phyloP scores from a whole-genome alignment of 2,329 filamentous ascomycete genomes.

The Talaromyces sp. region DNA sequence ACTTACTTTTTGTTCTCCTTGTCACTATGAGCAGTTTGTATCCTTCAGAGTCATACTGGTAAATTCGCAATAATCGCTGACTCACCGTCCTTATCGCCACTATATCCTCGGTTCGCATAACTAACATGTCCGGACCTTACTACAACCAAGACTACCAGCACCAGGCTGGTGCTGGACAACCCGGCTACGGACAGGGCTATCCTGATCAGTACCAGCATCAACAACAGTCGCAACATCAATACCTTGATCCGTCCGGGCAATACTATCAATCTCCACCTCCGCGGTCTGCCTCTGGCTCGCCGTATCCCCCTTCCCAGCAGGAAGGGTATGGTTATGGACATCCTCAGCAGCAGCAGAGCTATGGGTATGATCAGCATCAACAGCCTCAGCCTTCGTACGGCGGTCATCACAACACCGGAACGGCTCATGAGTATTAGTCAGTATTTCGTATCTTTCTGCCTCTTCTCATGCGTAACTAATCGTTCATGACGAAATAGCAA shows the following conservation, averaged over 20 bases:
- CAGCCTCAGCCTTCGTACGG: not conserved
- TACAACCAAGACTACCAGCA: slow-evolving; percentile 8
- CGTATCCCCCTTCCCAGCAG: slow-evolving; percentile 32
- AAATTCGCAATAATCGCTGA: not conserved
- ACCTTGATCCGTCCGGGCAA: slow-evolving; percentile 1
- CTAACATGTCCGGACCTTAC: slow-evolving; percentile 18
- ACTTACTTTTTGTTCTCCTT: not conserved
- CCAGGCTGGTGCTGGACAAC: not conserved
- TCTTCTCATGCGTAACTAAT: not conserved
- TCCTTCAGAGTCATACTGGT: not conserved
- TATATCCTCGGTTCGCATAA: not conserved
- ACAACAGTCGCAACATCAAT: slow-evolving; percentile 22
- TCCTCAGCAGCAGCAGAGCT: slow-evolving; percentile 20
- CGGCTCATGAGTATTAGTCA: slow-evolving; percentile 17
- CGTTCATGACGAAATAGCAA: not conserved
- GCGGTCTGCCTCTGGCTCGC: slow-evolving; percentile 19
- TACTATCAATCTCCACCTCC: slow-evolving; percentile 12
- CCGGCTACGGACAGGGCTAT: slow-evolving; percentile 7
- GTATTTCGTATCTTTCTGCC: not conserved
- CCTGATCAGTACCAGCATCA: slow-evolving; percentile 8
- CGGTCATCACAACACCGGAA: slow-evolving; percentile 2
- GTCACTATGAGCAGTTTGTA: not conserved
- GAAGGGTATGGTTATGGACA: slow-evolving; percentile 29
- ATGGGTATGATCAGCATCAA: not conserved
- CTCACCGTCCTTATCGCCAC: not conserved